phyloP scores from a whole-genome alignment of 495 filamentous ascomycete species.

The Oleoguttula mirabilis region DNA sequence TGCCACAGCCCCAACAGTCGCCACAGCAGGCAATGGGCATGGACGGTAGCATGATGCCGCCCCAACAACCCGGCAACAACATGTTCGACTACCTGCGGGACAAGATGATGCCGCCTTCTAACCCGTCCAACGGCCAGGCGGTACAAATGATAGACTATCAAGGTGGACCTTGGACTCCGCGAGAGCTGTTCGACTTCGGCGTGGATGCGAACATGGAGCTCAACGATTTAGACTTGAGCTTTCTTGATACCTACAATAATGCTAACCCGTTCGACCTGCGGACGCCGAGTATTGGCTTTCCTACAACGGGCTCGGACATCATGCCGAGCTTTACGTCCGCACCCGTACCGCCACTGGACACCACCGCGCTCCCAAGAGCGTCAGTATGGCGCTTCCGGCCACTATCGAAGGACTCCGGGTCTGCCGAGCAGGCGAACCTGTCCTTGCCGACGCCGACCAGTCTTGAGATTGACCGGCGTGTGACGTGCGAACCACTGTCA shows the following conservation, averaged over 20 bases:
- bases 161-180: constrained; percentile 23
- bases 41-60: constrained; percentile 13
- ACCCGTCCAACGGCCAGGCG: not conserved
- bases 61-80: constrained; percentile 10
- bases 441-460: constrained; percentile 32
- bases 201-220: constrained; percentile 45
- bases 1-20: not conserved
- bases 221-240: constrained; percentile 47
- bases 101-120: constrained; percentile 17
- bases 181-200: constrained; percentile 34
- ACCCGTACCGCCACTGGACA: constrained; percentile 16
- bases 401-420: constrained; percentile 37
- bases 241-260: constrained; percentile 46
- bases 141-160: constrained; percentile 20
- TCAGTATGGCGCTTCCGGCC: constrained; percentile 48
- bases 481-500: constrained; percentile 35
- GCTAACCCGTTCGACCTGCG: constrained; percentile 30
- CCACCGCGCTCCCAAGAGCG: constrained; percentile 25
- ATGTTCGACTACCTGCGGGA: constrained; percentile 22
- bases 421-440: constrained; percentile 42
- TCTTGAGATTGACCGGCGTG: constrained; percentile 22
- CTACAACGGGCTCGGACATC: constrained; percentile 17
- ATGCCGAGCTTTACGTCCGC: constrained; percentile 21
- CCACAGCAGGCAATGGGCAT: constrained; percentile 3
- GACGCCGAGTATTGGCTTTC: constrained; percentile 18